A percentile compares a stretch with the other conserved stretches of the same genome.
Conservation (phyloP, 1,284 basidiomycete species). For the Trichosporon sp. region DNA sequence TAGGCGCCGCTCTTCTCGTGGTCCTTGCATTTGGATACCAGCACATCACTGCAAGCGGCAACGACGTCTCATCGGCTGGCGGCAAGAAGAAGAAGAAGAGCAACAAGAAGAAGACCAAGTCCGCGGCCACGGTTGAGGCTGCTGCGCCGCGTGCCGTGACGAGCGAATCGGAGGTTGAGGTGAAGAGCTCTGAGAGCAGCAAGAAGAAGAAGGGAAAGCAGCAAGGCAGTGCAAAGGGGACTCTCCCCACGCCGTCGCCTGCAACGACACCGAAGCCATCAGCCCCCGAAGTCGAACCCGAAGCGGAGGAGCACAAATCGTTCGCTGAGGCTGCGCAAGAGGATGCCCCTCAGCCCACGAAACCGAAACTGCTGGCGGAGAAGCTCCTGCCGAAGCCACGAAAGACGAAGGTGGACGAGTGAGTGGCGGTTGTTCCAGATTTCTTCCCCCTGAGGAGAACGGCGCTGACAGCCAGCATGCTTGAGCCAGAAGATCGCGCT, state of each 20-base stretch:
- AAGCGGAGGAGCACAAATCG: background rate
- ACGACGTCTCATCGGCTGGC: conserved; percentile 7
- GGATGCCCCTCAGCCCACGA: conserved; percentile 5
- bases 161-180: conserved; percentile 6
- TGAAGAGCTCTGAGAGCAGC: conserved; percentile 5
- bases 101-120: conserved; percentile 33
- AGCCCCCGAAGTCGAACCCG: background rate
- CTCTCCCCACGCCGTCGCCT: background rate
- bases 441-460: background rate
- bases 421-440: conserved; percentile 13
- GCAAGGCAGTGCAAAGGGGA: background rate
- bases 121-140: conserved; percentile 1
- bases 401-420: conserved; percentile 46
- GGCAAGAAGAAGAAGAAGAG: conserved; percentile 35
- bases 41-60: conserved; percentile 20
- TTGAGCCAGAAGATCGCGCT: conserved; percentile 39
- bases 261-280: background rate
- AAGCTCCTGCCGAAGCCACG: conserved; percentile 38
- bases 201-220: conserved; percentile 9
- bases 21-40: conserved; percentile 37
- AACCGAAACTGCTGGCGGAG: conserved; percentile 41
- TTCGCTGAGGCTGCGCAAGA: background rate
- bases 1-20: conserved; percentile 35
- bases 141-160: background rate
- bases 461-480: conserved; percentile 35